Conservation (phyloP, 2,329 filamentous ascomycete species). For the Fusarium mexicanum region DNA sequence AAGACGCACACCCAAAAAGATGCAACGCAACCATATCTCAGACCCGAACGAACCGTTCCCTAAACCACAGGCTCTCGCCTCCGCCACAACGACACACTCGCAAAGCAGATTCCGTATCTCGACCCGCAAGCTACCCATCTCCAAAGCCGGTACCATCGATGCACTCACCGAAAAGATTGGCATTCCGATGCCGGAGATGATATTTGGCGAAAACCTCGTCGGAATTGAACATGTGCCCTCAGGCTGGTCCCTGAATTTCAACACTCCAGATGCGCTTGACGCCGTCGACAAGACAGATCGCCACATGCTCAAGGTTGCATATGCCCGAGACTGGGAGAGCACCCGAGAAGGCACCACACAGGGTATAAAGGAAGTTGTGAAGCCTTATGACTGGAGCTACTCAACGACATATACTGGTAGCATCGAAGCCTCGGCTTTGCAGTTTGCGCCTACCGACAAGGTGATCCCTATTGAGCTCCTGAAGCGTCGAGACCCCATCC, state of each 20-base stretch:
- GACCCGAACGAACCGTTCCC: conserved; percentile 65
- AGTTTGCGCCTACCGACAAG: conserved; percentile 46
- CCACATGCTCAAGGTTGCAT: conserved; percentile 91
- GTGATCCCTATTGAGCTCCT: conserved; percentile 87
- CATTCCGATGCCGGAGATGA: conserved; percentile 97
- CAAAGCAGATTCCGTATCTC: conserved; percentile 78
- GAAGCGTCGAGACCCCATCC: conserved; percentile 88
- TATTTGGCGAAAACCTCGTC: conserved; percentile 95
- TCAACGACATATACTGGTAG: conserved; percentile 87
- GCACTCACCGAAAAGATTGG: conserved; percentile 80
- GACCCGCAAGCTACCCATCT: conserved; percentile 91
- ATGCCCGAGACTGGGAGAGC: conserved; percentile 85
- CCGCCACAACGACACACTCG: conserved; percentile 65
- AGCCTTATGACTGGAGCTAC: conserved; percentile 98
- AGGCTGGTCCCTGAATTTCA: conserved; percentile 85
- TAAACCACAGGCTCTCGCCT: conserved; percentile 57
- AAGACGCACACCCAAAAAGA: conserved; percentile 27
- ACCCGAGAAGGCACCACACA: conserved; percentile 79
- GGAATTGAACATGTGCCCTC: conserved; percentile 76
- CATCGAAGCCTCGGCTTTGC: conserved; percentile 51
- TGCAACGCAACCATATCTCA: conserved; percentile 50
- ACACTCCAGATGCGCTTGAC: conserved; percentile 87
- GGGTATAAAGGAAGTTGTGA: conserved; percentile 91
- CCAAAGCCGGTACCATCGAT: conserved; percentile 91
- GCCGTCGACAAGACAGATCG: conserved; percentile 92